Conservation (phyloP, 73 alveolate genomes). For the Effrenium voratum region DNA sequence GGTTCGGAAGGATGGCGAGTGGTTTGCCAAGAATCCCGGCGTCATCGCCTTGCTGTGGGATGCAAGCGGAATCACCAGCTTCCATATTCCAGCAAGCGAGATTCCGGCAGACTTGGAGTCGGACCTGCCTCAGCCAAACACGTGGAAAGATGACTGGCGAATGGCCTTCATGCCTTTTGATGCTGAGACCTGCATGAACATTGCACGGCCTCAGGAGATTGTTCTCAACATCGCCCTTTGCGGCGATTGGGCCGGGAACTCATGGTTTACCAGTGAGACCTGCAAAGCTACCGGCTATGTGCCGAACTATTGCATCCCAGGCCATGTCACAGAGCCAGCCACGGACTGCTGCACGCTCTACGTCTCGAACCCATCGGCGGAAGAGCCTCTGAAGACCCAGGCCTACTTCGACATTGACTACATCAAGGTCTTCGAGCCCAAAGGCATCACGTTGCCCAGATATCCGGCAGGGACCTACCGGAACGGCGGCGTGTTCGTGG, state of each 20-base stretch:
- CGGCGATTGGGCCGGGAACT: conserved; percentile 92
- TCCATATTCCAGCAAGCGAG: conserved; percentile 73
- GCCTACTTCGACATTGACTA: conserved; percentile 90
- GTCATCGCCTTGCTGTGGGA: conserved; percentile 82
- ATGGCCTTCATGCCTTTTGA: conserved; percentile 92
- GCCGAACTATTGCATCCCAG: conserved; percentile 90
- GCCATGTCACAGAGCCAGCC: conserved; percentile 90
- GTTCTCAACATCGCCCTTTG: conserved; percentile 82
- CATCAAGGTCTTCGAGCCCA: conserved; percentile 78
- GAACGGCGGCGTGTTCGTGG: conserved; percentile 85
- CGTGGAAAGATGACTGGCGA: conserved; percentile 81
- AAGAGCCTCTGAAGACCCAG: conserved; percentile 50
- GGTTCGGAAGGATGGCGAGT: conserved; percentile 77
- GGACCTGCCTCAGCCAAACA: conserved; percentile 36
- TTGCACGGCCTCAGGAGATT: conserved; percentile 92
- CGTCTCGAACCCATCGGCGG: conserved; percentile 88
- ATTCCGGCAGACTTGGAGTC: conserved; percentile 42
- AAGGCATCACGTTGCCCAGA: conserved; percentile 27
- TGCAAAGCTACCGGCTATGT: conserved; percentile 74
- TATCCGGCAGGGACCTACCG: conserved; percentile 89
- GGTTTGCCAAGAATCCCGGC: conserved; percentile 85
- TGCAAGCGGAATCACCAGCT: conserved; percentile 81
- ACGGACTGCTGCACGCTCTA: conserved; percentile 90
- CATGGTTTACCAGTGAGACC: conserved; percentile 39
- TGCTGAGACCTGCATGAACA: conserved; percentile 53